These are phyloP conservation scores for Aureobasidium uvarum DNA, from an alignment of 2,329 filamentous ascomycete species.

Conservation along the genomic window DNA sequence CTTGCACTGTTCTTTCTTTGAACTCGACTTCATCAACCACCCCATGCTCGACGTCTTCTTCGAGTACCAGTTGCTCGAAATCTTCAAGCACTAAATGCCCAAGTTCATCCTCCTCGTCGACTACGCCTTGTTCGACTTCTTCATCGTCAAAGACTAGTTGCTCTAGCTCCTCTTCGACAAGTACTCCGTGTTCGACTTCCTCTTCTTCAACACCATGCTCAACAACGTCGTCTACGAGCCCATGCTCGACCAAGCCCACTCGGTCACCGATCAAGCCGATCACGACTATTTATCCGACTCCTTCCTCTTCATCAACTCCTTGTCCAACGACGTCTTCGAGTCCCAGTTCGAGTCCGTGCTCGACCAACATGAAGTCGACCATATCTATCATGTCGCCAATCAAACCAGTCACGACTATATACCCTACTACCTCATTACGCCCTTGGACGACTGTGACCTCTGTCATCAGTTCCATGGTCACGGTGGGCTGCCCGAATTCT, in stretches of 20 bases:
- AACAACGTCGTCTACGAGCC: neutral
- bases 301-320: neutral
- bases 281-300: neutral
- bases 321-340: neutral
- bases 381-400: neutral
- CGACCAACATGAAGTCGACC: neutral
- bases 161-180: neutral
- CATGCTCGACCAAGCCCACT: neutral
- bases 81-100: neutral
- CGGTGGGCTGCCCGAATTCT: slow-evolving; percentile 5
- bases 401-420: neutral
- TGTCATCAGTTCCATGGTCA: neutral
- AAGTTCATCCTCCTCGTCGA: neutral
- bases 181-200: neutral
- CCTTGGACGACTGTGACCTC: slow-evolving; percentile 17
- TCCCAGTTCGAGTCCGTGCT: neutral
- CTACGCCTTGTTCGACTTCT: neutral
- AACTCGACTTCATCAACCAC: slow-evolving; percentile 1
- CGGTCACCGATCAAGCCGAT: neutral
- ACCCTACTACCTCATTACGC: neutral
- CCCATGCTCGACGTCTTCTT: neutral
- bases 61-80: neutral
- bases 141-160: neutral
- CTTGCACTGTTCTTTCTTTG: slow-evolving; percentile 11
- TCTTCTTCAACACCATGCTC: neutral